Evolutionary conservation across 768 basidiomycete species (phyloP), one percentile per base, ranked within the genome.

Genomic region (Hygrocybe coccinea): DNA sequence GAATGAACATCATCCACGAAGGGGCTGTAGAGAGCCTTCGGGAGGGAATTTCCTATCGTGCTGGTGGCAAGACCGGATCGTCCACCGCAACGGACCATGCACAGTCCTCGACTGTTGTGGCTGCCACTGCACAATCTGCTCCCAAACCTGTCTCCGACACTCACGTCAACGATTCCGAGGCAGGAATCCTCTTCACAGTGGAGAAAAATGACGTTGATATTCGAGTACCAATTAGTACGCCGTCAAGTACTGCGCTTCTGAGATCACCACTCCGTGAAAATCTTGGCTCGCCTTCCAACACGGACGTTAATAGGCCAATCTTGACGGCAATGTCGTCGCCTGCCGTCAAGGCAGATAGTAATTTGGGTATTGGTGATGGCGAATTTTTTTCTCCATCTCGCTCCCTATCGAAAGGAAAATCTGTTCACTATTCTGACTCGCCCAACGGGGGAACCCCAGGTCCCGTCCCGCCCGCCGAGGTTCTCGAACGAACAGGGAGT

Each of bases 401-500:
- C 29, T 41, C 38, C 5, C 50, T 21, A 2, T n/a, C 6, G 2
- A 49, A 7, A 24, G 49, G 25, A n/a, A 48, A 59, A 25, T 52
- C 41, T 7, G 79, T 79, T 12, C 76, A 71, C 55, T 80, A 79
- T 56, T 68, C 62, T 8, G 71, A 75, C 52, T 45, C 55, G 5
- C 59, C 58, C 9, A 35, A 34, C 21, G 35, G 39, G 11, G 58
- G 55, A 35, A 44, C 58, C 5, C 50, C 63, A n/a, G 64, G 56
- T 25, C 76, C 77, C 35, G 84, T 71, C 0, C 73, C 85, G 22
- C 88, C 90, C 0, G 61, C 65, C 7, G 80, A 82, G 55, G 91
- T 95, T 3, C 76, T 95, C 24, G 74, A 79, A 29, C 75, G 91
- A 49, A 76, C 77, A 1, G 79, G 80, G 9, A 72, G 71, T 17